Conservation (phyloP, 768 basidiomycete species). For the Solioccasus polychromus region DNA sequence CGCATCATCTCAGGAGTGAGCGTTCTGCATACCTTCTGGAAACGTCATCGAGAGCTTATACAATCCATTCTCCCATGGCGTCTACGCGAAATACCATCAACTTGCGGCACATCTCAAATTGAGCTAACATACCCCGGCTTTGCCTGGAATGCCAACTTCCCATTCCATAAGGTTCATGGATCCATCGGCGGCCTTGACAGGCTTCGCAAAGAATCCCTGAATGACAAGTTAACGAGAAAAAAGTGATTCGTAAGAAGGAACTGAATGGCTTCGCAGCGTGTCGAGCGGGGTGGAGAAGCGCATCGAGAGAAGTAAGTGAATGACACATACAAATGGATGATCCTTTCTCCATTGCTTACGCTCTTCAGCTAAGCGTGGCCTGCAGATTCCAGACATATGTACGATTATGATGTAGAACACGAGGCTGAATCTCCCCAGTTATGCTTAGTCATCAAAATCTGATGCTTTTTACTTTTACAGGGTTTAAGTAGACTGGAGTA, state of each 20-base stretch:
- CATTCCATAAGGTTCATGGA: slow-evolving; percentile 96
- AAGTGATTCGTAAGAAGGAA: neutral
- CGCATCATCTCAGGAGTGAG: neutral
- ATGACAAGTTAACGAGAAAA: slow-evolving; percentile 9
- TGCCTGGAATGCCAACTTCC: slow-evolving; percentile 99
- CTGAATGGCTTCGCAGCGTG: neutral
- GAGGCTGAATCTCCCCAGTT: neutral
- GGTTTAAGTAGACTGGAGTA: slow-evolving; percentile 15
- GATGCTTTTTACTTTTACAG: no score
- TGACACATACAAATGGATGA: slow-evolving; percentile 86
- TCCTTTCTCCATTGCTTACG: slow-evolving; percentile 99
- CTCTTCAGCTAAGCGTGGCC: slow-evolving; percentile 91
- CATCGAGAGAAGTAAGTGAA: neutral
- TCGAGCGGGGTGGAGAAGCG: slow-evolving; percentile 3
- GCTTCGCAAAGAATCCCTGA: slow-evolving; percentile 97
- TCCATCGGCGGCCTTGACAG: slow-evolving; percentile 84
- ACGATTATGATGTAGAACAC: slow-evolving; percentile 1
- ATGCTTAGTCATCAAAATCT: slow-evolving; percentile 25
- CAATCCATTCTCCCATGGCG: slow-evolving; percentile 95
- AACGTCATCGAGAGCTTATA: slow-evolving; percentile 94
- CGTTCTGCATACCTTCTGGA: slow-evolving; percentile 73
- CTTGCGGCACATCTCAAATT: slow-evolving; percentile 7
- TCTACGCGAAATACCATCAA: slow-evolving; percentile 48
- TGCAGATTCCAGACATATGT: slow-evolving; percentile 83
- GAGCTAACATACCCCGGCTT: slow-evolving; percentile 62